Percentiles rank a stretch among this genome's conserved stretches.
Conservation (phyloP, 2,329 filamentous ascomycete species). For the Chaetomium sp. region DNA sequence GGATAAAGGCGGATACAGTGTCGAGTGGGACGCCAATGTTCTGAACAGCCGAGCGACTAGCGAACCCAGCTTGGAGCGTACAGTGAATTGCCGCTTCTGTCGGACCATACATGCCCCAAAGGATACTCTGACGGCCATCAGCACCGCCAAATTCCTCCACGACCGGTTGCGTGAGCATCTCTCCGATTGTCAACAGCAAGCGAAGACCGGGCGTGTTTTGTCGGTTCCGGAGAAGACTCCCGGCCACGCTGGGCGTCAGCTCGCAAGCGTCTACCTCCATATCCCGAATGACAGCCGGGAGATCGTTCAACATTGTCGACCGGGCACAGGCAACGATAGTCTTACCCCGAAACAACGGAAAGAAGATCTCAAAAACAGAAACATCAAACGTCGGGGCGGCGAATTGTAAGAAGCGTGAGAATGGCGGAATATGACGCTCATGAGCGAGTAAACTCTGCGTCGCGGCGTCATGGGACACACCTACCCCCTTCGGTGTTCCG, state of each 20-base stretch:
- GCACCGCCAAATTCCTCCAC: constrained; percentile 69
- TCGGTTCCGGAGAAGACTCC: constrained; percentile 65
- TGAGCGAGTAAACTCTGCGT: constrained; percentile 81
- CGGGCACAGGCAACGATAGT: constrained; percentile 70
- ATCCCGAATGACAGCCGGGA: constrained; percentile 58
- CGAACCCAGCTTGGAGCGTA: constrained; percentile 63
- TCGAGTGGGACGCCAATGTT: constrained; percentile 74
- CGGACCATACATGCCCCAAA: constrained; percentile 92
- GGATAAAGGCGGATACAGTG: constrained; percentile 72
- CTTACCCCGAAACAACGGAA: constrained; percentile 65
- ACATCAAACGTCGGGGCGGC: constrained; percentile 91
- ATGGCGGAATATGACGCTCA: constrained; percentile 66
- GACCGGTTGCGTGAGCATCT: constrained; percentile 78
- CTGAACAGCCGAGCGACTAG: constrained; percentile 48
- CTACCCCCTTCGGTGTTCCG: constrained; percentile 81
- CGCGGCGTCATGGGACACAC: constrained; percentile 70
- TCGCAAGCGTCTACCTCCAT: constrained; percentile 77
- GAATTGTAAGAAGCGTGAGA: constrained; percentile 81
- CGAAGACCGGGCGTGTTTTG: constrained; percentile 60
- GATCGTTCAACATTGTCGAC: constrained; percentile 64
- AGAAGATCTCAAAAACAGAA: constrained; percentile 92
- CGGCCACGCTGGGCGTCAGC: constrained; percentile 80
- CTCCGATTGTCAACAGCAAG: constrained; percentile 78
- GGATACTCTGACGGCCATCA: constrained; percentile 47
- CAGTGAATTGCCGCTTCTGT: constrained; percentile 90